These are phyloP conservation scores for Teratosphaeriaceae sp. DNA, from an alignment of 2,329 filamentous ascomycete genomes.

Conservation along the genomic window DNA sequence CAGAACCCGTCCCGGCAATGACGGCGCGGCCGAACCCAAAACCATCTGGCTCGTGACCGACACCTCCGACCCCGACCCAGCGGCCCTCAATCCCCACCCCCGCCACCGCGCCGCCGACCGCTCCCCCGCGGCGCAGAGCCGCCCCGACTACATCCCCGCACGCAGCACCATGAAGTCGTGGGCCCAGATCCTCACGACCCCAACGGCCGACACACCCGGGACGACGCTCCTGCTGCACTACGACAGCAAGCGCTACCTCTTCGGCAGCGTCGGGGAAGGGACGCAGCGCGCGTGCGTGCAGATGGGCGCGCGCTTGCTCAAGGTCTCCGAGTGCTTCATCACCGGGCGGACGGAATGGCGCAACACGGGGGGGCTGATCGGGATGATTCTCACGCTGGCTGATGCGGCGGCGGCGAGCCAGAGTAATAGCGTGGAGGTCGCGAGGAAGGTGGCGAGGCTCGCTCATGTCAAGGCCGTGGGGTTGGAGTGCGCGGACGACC, in stretches of 20 bases:
- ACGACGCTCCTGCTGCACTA: slow-evolving; percentile 72
- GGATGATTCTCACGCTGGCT: slow-evolving; percentile 77
- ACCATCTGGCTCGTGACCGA: too few relatives aligned
- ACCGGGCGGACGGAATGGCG: slow-evolving; percentile 71
- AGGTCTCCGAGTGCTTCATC: slow-evolving; percentile 72
- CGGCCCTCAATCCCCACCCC: too few relatives aligned
- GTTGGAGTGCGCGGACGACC: slow-evolving; percentile 16
- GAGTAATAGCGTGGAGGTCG: slow-evolving; percentile 37
- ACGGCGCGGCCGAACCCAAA: too few relatives aligned
- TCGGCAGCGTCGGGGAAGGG: slow-evolving; percentile 78
- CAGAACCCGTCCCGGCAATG: too few relatives aligned
- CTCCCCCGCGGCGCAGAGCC: not conserved
- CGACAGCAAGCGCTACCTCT: slow-evolving; percentile 73
- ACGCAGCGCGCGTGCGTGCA: slow-evolving; percentile 71
- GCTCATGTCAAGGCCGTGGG: slow-evolving; percentile 28
- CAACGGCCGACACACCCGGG: slow-evolving; percentile 82
- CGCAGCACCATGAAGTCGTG: slow-evolving; percentile 58
- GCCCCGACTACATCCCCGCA: not conserved
- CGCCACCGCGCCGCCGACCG: too few relatives aligned
- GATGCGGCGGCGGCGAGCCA: slow-evolving; percentile 50
- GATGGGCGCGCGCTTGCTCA: slow-evolving; percentile 57
- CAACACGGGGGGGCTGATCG: slow-evolving; percentile 73
- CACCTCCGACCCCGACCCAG: too few relatives aligned
- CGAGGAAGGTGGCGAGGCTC: slow-evolving; percentile 37
- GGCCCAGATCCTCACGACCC: slow-evolving; percentile 70